Evolutionary conservation across 306 rosid genomes (phyloP), one percentile per base, ranked within the genome.

Genomic region (Prunus campanulata): DNA sequence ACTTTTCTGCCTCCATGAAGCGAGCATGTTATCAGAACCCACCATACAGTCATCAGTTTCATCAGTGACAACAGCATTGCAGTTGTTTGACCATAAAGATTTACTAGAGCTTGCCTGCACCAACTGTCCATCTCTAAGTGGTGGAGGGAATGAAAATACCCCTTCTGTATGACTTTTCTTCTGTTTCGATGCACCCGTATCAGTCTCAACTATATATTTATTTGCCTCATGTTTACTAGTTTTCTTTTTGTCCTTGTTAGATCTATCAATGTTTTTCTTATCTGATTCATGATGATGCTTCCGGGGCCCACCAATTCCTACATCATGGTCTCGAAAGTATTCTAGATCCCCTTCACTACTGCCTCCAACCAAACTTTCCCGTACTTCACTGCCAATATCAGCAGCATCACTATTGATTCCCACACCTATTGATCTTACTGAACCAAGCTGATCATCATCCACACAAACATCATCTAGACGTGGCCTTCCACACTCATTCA

Each of bases 371-470:
- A 92, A 89, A 88, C 93, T 92, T 88, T 89, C 99, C 39, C 88
- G 96, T 51, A 91, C 98, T 83, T 92, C 98, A 85, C 90, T 87
- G 74, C 98, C 93, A 69, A 96, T 60, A 66, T 96, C 97, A 60
- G 97, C 97, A 80, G 85, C 89, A 83, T 92, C 99, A 76, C 97
- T 91, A 77, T 86, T 89, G 79, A 96, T 90, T 72, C 99, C 99
- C 74, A 96, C 99, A 61, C 99, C 99, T 71, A 96, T 96, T 76
- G 99, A 96, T 87, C 99, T 87, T 71, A 92, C 97, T 13, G 98
- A 91, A 81, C 96, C 90, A 51, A 80, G 98, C 48, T 91, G 99
- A 83, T 91, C 90, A 78, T 96, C 96, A 79, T 96, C 98, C 82
- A 88, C 70, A 77, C 86, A 84, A 78, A 85, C 83, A 68, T 92